Evolutionary conservation across 192 early-diverging fungal species (phyloP).

Genomic region (Cladochytrium replicatum): DNA sequence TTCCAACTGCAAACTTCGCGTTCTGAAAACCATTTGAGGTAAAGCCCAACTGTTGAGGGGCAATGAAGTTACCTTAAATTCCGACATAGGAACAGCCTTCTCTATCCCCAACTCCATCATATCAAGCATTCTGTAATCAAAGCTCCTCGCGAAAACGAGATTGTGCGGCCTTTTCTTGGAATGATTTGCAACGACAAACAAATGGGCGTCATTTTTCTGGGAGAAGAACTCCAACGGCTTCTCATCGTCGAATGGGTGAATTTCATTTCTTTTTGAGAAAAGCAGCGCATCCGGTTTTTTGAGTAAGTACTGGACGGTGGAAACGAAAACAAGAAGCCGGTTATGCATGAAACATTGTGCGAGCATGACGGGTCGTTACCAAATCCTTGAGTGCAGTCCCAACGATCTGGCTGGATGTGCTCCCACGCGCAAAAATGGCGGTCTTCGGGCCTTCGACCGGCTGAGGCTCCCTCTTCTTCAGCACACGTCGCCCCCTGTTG

Average conservation of each 20-base stretch:
- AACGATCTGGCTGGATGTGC: slow-evolving; percentile 74
- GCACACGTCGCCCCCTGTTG: slow-evolving; percentile 74
- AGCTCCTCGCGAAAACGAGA: slow-evolving; percentile 80
- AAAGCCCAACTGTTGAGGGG: neutral
- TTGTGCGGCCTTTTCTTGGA: slow-evolving; percentile 96
- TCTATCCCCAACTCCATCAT: slow-evolving; percentile 90
- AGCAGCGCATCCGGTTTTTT: slow-evolving; percentile 83
- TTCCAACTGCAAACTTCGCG: slow-evolving; percentile 68
- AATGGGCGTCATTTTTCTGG: slow-evolving; percentile 90
- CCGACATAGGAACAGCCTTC: slow-evolving; percentile 53
- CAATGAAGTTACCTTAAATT: slow-evolving; percentile 46
- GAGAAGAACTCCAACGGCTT: slow-evolving; percentile 85
- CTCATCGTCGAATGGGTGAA: slow-evolving; percentile 94
- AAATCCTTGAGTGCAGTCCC: slow-evolving; percentile 81
- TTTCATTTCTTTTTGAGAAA: slow-evolving; percentile 89
- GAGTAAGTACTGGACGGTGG: slow-evolving; percentile 56
- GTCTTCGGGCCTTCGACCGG: slow-evolving; percentile 84
- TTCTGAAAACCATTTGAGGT: slow-evolving; percentile 19
- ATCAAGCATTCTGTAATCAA: slow-evolving; percentile 88
- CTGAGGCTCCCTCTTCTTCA: slow-evolving; percentile 83
- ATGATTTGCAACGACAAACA: slow-evolving; percentile 84
- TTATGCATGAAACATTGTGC: neutral
- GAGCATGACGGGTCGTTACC: no score
- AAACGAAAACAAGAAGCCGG: neutral
- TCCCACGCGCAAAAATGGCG: slow-evolving; percentile 80